A percentile compares a stretch with the other conserved stretches of the same genome.
These are phyloP conservation scores for Rickenella mellea DNA, from an alignment of 768 basidiomycete species.

Conservation along the genomic window DNA sequence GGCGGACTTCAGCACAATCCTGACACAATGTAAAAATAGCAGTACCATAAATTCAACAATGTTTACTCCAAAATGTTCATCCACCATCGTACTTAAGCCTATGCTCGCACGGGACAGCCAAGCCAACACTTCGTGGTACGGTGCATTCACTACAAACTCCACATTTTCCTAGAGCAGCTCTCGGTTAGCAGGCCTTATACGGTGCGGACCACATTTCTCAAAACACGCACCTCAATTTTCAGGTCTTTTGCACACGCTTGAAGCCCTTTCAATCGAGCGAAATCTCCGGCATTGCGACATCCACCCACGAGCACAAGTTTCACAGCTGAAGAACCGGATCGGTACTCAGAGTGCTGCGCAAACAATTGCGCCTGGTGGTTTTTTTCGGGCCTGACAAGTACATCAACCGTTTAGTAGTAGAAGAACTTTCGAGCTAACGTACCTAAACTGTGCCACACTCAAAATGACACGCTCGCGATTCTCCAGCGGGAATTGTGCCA, in stretches of 20 bases:
- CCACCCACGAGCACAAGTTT: constrained; percentile 78
- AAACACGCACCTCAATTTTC: constrained; percentile 45
- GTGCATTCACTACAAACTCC: constrained; percentile 75
- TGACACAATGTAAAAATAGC: constrained; percentile 6
- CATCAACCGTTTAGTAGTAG: not conserved
- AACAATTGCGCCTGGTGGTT: constrained; percentile 79
- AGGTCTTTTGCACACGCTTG: constrained; percentile 50
- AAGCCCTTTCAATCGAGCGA: constrained; percentile 55
- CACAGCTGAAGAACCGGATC: constrained; percentile 22
- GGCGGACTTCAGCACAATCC: not conserved
- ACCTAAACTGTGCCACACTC: constrained; percentile 93
- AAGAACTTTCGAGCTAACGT: constrained; percentile 10
- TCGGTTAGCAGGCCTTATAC: not conserved
- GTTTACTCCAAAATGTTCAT: constrained; percentile 98
- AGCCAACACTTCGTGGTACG: constrained; percentile 58
- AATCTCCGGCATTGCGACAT: constrained; percentile 70
- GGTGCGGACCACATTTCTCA: not conserved
- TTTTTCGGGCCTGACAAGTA: constrained; percentile 75
- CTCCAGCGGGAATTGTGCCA: constrained; percentile 46
- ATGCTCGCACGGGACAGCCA: constrained; percentile 72
- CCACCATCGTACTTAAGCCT: constrained; percentile 93
- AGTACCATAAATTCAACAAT: constrained; percentile 94
- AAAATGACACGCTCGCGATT: constrained; percentile 58
- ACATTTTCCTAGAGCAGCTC: constrained; percentile 43
- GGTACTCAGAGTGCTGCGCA: constrained; percentile 48